Conservation (phyloP, 345 rosid species). For the Aurinia saxatilis region DNA sequence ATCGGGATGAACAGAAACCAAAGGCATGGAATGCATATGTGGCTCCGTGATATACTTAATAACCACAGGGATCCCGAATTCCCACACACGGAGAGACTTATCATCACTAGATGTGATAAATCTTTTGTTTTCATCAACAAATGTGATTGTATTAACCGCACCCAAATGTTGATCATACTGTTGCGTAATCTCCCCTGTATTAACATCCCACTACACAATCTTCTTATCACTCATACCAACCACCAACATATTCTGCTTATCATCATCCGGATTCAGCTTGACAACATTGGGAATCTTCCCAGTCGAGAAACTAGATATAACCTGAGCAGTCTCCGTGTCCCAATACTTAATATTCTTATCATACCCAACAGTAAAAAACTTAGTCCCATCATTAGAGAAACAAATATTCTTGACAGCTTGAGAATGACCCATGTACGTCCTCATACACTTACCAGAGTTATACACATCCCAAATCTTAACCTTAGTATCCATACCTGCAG, state of each 20-base stretch:
- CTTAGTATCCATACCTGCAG: slow-evolving; percentile 94
- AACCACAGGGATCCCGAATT: slow-evolving; percentile 95
- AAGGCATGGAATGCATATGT: slow-evolving; percentile 99
- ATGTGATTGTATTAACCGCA: slow-evolving; percentile 92
- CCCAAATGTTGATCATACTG: slow-evolving; percentile 88
- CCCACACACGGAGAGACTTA: slow-evolving; percentile 98
- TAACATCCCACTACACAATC: slow-evolving; percentile 99
- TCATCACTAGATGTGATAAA: slow-evolving; percentile 97
- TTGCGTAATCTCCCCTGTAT: slow-evolving; percentile 77
- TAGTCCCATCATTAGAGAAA: slow-evolving; percentile 88
- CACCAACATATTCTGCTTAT: slow-evolving; percentile 88
- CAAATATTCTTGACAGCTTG: slow-evolving; percentile 93
- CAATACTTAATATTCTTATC: slow-evolving; percentile 96
- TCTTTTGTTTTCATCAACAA: slow-evolving; percentile 90
- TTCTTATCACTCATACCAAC: slow-evolving; percentile 99
- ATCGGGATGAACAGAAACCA: slow-evolving; percentile 84
- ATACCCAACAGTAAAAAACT: slow-evolving; percentile 88
- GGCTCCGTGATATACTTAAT: slow-evolving; percentile 98
- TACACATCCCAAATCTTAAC: slow-evolving; percentile 99
- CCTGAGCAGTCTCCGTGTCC: slow-evolving; percentile 97
- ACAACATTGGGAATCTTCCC: slow-evolving; percentile 93
- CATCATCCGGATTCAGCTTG: slow-evolving; percentile 88
- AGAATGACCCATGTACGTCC: slow-evolving; percentile 96
- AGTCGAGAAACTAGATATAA: slow-evolving; percentile 79
- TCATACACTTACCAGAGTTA: slow-evolving; percentile 95